Percentiles rank a stretch among this genome's conserved stretches.
phyloP scores from a whole-genome alignment of 148 eudicot genomes.

The Rhododendron griersonianum region DNA sequence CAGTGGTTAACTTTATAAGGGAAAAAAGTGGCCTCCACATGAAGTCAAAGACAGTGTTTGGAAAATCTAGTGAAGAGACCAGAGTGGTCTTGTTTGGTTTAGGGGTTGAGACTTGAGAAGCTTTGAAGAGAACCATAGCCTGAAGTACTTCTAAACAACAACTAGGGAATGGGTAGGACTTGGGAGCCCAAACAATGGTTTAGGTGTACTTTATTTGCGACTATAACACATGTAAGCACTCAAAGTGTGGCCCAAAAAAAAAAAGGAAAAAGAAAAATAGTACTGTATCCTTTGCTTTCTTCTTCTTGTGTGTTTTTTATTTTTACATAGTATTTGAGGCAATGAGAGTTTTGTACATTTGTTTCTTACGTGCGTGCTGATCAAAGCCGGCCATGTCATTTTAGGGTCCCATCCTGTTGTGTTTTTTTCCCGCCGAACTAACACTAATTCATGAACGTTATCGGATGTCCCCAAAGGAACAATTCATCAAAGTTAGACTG shows the following conservation, averaged over 20 bases:
- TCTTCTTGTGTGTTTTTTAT: neutral
- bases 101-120: conserved; percentile 6
- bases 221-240: neutral
- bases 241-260: neutral
- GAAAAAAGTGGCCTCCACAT: neutral
- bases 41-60: neutral
- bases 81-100: conserved; percentile 27
- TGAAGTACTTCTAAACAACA: neutral
- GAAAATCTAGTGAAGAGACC: conserved; percentile 7
- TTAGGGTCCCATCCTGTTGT: neutral
- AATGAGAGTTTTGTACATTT: neutral
- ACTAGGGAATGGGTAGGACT: neutral
- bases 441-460: no score
- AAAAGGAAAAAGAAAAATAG: neutral
- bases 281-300: neutral
- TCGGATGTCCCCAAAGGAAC: no score
- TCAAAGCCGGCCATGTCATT: no score
- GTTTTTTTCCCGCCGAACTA: no score
- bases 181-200: neutral
- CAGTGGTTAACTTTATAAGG: neutral
- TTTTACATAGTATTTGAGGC: no score
- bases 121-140: neutral
- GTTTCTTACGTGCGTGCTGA: no score
- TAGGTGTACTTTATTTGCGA: neutral
- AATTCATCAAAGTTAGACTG: neutral